Evolutionary conservation across 2,329 filamentous ascomycete genomes (phyloP).

Genomic region (Didymosphaeria variabile): DNA sequence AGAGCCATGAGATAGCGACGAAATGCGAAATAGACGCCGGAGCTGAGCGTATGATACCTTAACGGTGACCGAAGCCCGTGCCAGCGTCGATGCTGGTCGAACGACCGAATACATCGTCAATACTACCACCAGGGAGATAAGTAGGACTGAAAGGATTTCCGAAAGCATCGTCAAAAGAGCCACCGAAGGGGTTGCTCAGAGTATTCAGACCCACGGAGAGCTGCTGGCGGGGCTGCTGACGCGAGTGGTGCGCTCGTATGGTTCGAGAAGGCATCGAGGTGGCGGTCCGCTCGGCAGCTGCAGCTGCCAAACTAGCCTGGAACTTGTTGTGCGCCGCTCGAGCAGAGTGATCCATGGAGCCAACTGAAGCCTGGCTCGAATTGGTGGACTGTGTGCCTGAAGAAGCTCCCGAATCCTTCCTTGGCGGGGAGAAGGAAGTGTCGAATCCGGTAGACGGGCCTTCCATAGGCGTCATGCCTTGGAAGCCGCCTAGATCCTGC

Average conservation of each 20-base stretch:
- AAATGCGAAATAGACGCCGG: not conserved
- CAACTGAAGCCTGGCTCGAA: slow-evolving; percentile 1
- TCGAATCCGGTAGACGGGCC: not conserved
- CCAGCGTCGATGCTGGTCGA: not conserved
- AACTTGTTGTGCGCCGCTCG: not conserved
- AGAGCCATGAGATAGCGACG: not conserved
- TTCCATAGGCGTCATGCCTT: not conserved
- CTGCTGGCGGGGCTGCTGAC: not conserved
- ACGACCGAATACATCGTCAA: not conserved
- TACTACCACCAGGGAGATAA: not conserved
- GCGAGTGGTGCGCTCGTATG: not conserved
- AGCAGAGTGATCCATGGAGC: not conserved
- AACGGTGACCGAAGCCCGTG: not conserved
- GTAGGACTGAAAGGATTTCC: not conserved
- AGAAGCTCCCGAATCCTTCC: not conserved
- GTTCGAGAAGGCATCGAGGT: not conserved
- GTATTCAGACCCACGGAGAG: not conserved
- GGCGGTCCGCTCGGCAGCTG: not conserved
- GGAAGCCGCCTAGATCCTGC: not conserved
- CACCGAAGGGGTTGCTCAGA: not conserved
- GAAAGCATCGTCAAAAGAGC: not conserved
- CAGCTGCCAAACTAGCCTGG: not conserved
- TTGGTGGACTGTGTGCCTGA: too few relatives aligned
- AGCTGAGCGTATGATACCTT: not conserved
- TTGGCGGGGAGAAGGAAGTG: not conserved